These are phyloP conservation scores for Pholiota microspora DNA, from an alignment of 768 basidiomycete species.

Conservation along the genomic window DNA sequence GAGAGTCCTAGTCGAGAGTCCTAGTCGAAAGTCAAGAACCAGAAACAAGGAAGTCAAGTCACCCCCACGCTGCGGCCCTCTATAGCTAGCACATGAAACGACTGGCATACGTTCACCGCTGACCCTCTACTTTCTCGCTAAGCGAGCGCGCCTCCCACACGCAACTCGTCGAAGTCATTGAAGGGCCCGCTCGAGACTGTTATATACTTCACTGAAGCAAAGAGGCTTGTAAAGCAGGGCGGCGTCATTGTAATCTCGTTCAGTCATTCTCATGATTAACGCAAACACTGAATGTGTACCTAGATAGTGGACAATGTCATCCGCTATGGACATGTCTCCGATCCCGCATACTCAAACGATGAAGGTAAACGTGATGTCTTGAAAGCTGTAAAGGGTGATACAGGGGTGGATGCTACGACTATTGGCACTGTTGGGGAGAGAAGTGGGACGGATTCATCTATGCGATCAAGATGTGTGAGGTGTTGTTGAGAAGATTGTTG, in stretches of 20 bases:
- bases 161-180: slow-evolving; percentile 45
- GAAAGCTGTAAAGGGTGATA: slow-evolving; percentile 44
- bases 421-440: slow-evolving; percentile 50
- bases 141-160: too few relatives aligned
- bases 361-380: slow-evolving; percentile 51
- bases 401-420: slow-evolving; percentile 49
- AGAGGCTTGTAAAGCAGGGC: slow-evolving; percentile 55
- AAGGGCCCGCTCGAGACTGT: slow-evolving; percentile 51
- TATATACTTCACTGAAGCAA: slow-evolving; percentile 55
- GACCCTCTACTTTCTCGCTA: too few relatives aligned
- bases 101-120: too few relatives aligned
- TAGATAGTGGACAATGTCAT: slow-evolving; percentile 67
- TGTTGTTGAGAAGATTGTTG: too few relatives aligned
- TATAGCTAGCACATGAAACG: too few relatives aligned
- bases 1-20: too few relatives aligned
- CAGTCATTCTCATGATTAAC: background rate
- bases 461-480: background rate
- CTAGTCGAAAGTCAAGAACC: too few relatives aligned
- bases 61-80: too few relatives aligned
- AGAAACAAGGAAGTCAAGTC: too few relatives aligned
- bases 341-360: slow-evolving; percentile 31
- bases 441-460: slow-evolving; percentile 51
- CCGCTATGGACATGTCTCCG: slow-evolving; percentile 43
- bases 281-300: background rate
- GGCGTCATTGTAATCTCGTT: slow-evolving; percentile 53